Evolutionary conservation across 176 grass and related monocot species (phyloP), one percentile per base, ranked within the genome.

Genomic region (Eragrostis nindensis): DNA sequence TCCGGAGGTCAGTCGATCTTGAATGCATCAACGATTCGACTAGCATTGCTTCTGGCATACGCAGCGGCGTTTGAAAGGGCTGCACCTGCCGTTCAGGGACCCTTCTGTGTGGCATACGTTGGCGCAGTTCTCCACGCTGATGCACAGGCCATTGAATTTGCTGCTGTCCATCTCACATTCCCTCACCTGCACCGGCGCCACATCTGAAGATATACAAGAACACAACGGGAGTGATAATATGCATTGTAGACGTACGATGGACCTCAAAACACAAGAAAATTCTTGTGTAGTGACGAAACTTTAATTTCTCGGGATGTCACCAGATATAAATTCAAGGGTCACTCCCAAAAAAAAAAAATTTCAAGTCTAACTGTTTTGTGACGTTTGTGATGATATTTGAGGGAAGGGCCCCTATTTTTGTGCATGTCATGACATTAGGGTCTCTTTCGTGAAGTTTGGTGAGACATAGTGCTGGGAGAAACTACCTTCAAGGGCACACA

Each of bases 41-140:
- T 73, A 36, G 74, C 88, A 90, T 18, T 32, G 38, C 68, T 73
- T 90, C 17, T 75, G 70, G 79, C 88, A 90, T 21, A 80, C 74
- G 75, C 88, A 90, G 13, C 74, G 60, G 60, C 80, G 74, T 19
- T 53, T 80, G 12, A 86, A 61, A 18, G 49, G 60, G 5, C 74
- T 74, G 68, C 88, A 90, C 17, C 30, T 68, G 38, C 88, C 88
- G 14, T 18, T 69, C 0, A 8, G 1, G 84, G 87, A 90, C 29
- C 88, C 88, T 62, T 90, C 88, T 18, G 79, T 83, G 29, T 61
- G 32, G 49, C 88, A 90, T 40, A 83, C 68, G 40, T 75, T 87
- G 21, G 61, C 84, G 25, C 88, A 90, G 49, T 87, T 90, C 13
- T 50, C 74, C 0, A 25, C 11, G 43, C 49, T 62, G 40, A 87